These are phyloP conservation scores for Stylonectria norvegica DNA, from an alignment of 2,329 filamentous ascomycete genomes.

Conservation along the genomic window DNA sequence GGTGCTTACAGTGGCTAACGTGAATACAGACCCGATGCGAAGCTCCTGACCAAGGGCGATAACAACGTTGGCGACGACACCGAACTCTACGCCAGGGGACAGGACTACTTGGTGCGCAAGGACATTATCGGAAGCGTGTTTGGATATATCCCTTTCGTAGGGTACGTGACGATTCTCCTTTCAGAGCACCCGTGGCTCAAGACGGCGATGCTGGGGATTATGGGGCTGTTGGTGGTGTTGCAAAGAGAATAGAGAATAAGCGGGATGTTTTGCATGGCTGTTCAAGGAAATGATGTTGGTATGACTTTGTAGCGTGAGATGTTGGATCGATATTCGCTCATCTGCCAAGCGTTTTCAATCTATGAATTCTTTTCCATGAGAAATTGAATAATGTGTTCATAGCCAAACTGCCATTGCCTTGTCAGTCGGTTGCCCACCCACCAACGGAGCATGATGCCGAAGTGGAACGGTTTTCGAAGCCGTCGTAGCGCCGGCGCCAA, in stretches of 20 bases:
- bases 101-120: constrained; percentile 80
- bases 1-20: constrained; percentile 7
- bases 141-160: constrained; percentile 89
- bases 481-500: no score
- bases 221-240: constrained; percentile 90
- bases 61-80: constrained; percentile 95
- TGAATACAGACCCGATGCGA: constrained; percentile 47
- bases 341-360: no score
- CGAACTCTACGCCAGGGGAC: constrained; percentile 76
- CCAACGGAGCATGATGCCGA: no score
- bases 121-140: constrained; percentile 93
- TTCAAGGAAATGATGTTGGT: no score
- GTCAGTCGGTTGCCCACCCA: no score
- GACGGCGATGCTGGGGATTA: constrained; percentile 88
- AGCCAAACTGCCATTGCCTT: no score
- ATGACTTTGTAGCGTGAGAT: no score
- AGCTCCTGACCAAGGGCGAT: constrained; percentile 93
- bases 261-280: no score
- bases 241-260: constrained; percentile 68
- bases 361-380: no score
- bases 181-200: constrained; percentile 97
- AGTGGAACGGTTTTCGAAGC: no score
- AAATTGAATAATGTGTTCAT: no score
- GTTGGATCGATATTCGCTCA: no score
- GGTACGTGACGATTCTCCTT: constrained; percentile 93